Base-by-base conservation (phyloP, 768 basidiomycete species). In the Coprinellus micaceus region DNA sequence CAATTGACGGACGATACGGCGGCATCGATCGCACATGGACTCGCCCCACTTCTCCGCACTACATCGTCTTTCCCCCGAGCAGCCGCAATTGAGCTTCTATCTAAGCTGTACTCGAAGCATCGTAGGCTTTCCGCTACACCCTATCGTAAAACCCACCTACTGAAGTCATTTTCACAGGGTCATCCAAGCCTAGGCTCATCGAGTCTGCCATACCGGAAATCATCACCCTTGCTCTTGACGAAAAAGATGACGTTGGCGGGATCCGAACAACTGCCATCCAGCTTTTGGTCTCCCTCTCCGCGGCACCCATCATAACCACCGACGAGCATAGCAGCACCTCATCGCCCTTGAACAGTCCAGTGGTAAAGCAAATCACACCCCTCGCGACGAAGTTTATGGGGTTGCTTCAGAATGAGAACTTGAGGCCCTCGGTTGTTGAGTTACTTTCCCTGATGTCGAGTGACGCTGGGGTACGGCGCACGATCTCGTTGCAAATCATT, bases 401-500 rank as follows among this genome's bases (percentile, higher is more conserved):
- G 10, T n/a, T 51, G 17, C 33, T 51, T 7, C 13, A 51, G 29
- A 21, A 29, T 25, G 33, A 51, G 29, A 26, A 33, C 33, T 17
- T 51, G n/a, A 51, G 33, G 33, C 17, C 29, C 13, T 22, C 49
- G 4, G 49, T 51, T 13, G 49, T 51, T 2, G 30, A 51, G 19
- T 24, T 51, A n/a, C 49, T 51, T n/a, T 51, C 49, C 10, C 30
- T 37, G 17, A 51, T 51, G 49, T 51, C 49, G n/a, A n/a, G n/a
- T n/a, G n/a, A n/a, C n/a, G n/a, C n/a, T n/a, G n/a, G n/a, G n/a
- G 49, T 51, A 17, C 49, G 33, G 12, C 30, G 29, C 4, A 51
- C 13, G 19, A 51, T 51, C 15, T 12, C 49, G 4, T 7, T 51
- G 17, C 30, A 29, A 15, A 51, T 51, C 15, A 51, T 51, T 22